Base-by-base conservation (phyloP, 2,329 filamentous ascomycete genomes). In the Pestalotiopsis fici region DNA sequence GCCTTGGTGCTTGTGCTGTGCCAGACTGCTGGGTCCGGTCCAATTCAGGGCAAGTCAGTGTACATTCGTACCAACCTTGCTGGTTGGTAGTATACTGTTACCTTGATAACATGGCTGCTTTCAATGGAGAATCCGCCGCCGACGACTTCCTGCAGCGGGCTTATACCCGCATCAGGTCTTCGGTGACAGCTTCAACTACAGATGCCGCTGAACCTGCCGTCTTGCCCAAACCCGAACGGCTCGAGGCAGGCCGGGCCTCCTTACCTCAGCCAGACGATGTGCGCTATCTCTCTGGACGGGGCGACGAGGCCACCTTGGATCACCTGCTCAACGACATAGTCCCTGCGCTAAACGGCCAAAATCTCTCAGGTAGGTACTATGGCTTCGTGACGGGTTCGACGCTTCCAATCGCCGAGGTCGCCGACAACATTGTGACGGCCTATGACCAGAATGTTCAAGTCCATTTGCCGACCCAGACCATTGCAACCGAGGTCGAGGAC, bases 381-480 rank as follows among this genome's bases (percentile, higher is more conserved):
- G 95, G 94, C 68, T 97, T 98, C 77, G 92, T 98, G 5, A 97
- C 91, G 0, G 95, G 95, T 57, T 92, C 93, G 15, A 84, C 86
- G 7, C 92, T 95, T 0, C 93, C 94, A 5, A 89, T 94, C 27
- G 94, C 94, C 37, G 86, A 91, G 72, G 87, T 93, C 65, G 95
- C 94, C 1, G 95, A 98, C 77, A 92, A 94, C 70, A 80, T 97
- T n/a, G 94, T 95, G 69, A 90, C 90, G 4, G 86, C 88, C 9
- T 87, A 91, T 69, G 95, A 98, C 76, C 93, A 97, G 77, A 97
- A 95, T 78, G 90, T 94, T 4, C 87, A 91, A 67, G 93, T 97
- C 0, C 94, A 98, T 77, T 83, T 97, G 1, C 91, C 93, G 0
- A 82, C 84, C 23, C 92, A 97, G 77, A 92, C 90, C 0, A 85